Percentiles rank a stretch among this genome's conserved stretches.
Conservation (phyloP, 805 yeast species). For the Kuraishia floccosa region DNA sequence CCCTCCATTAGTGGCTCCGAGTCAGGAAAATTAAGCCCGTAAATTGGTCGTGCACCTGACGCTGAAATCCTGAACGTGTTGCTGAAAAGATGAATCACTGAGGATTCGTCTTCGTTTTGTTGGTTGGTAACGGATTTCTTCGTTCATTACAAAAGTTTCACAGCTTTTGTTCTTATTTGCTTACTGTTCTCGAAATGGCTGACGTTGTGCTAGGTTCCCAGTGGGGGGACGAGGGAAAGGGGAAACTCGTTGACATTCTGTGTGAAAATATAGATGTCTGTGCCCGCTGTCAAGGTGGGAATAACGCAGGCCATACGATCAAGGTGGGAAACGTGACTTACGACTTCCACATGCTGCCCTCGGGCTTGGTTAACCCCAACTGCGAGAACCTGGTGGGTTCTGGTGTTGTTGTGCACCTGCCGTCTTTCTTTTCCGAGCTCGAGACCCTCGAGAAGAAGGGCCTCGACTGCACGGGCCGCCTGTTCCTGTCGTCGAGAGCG, state of each 20-base stretch:
- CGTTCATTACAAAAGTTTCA: slow-evolving; percentile 4
- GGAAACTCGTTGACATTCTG: slow-evolving; percentile 88
- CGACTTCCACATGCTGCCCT: slow-evolving; percentile 98
- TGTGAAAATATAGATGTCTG: slow-evolving; percentile 95
- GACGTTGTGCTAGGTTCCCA: slow-evolving; percentile 96
- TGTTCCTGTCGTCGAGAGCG: slow-evolving; percentile 87
- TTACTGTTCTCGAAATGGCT: slow-evolving; percentile 36
- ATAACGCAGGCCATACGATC: slow-evolving; percentile 98
- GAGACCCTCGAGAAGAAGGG: slow-evolving; percentile 77
- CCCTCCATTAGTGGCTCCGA: too few relatives aligned
- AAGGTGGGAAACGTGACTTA: slow-evolving; percentile 83
- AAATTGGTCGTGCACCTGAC: too few relatives aligned
- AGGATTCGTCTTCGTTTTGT: too few relatives aligned
- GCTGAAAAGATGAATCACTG: too few relatives aligned
- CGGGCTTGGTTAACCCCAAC: slow-evolving; percentile 91
- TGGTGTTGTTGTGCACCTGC: slow-evolving; percentile 94
- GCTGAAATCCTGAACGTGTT: too few relatives aligned
- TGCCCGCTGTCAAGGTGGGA: slow-evolving; percentile 98
- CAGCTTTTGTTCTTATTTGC: slow-evolving; percentile 1
- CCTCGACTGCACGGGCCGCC: slow-evolving; percentile 58
- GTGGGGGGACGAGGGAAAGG: slow-evolving; percentile 99
- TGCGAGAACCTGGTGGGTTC: slow-evolving; percentile 88
- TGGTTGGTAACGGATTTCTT: slow-evolving; percentile 2
- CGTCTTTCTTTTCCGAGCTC: slow-evolving; percentile 84
- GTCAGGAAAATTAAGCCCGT: too few relatives aligned